These are phyloP conservation scores for Cyanidiococcus yangmingshanensis DNA, from an alignment of 23 red algal genomes.

Conservation along the genomic window DNA sequence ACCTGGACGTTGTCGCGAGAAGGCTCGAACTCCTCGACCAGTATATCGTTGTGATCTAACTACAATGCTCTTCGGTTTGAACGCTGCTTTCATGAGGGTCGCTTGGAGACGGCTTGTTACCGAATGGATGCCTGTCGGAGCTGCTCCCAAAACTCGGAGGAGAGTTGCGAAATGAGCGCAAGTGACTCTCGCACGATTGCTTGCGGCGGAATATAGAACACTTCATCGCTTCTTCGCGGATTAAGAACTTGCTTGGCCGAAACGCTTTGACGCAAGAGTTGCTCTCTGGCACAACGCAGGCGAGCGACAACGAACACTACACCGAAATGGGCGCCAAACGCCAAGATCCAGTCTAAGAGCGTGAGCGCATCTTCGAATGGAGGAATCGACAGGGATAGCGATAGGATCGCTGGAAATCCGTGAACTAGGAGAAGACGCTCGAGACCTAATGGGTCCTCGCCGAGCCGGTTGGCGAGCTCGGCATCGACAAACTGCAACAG, in stretches of 20 bases:
- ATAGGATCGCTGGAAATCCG: background rate
- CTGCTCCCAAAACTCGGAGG: background rate
- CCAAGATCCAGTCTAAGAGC: background rate
- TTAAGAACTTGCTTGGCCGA: background rate
- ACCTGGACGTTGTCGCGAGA: too few relatives aligned
- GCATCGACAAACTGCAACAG: background rate
- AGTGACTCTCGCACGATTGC: background rate
- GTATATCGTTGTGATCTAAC: too few relatives aligned
- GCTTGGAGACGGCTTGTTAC: too few relatives aligned
- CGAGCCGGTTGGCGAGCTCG: background rate
- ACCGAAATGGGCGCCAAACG: constrained; percentile 11
- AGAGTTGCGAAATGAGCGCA: background rate
- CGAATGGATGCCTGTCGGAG: background rate
- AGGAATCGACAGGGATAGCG: background rate
- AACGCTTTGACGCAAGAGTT: background rate
- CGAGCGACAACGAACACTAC: constrained; percentile 14
- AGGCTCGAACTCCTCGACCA: too few relatives aligned
- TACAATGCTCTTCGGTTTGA: too few relatives aligned
- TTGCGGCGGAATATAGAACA: background rate
- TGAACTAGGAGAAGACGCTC: background rate
- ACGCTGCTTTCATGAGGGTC: too few relatives aligned
- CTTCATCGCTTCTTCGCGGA: background rate
- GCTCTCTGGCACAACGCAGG: background rate
- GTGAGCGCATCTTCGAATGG: background rate
- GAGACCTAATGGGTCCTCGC: background rate